A percentile compares a stretch with the other conserved stretches of the same genome.
Conservation (phyloP, 306 rosid genomes). For the Astragalus membranaceus region DNA sequence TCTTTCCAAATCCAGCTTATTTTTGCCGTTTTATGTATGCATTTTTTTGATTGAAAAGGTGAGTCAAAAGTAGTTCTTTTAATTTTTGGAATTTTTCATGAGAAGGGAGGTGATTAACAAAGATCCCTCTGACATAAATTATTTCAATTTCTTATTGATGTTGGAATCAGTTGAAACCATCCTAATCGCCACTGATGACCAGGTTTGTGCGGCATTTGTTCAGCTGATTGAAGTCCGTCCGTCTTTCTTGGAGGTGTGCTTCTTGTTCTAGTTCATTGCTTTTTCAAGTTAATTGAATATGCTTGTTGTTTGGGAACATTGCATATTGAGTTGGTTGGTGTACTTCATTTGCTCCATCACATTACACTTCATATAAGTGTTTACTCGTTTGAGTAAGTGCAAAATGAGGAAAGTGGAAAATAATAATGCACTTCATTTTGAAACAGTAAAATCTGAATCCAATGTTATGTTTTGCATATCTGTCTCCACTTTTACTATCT, state of each 20-base stretch:
- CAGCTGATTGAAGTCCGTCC: conserved; percentile 96
- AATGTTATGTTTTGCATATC: not conserved
- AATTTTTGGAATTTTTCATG: not conserved
- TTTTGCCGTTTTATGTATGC: not conserved
- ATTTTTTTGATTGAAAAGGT: not conserved
- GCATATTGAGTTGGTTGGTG: conserved; percentile 9
- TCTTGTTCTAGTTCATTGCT: conserved; percentile 14
- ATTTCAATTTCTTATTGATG: conserved; percentile 10
- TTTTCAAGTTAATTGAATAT: not conserved
- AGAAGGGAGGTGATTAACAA: not conserved
- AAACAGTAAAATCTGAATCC: not conserved
- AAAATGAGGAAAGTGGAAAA: not conserved
- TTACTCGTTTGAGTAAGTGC: not conserved
- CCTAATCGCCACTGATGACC: conserved; percentile 33
- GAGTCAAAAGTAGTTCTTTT: not conserved
- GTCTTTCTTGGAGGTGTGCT: conserved; percentile 79
- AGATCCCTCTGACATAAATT: not conserved
- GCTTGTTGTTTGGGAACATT: not conserved
- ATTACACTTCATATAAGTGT: not conserved
- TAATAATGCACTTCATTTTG: not conserved
- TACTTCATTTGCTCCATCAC: not conserved
- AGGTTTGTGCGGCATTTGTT: conserved; percentile 96
- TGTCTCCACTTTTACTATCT: not conserved
- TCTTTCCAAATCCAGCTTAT: conserved; percentile 3
- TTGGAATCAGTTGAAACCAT: conserved; percentile 20